Evolutionary conservation across 331 rosid species (phyloP), one percentile per base, ranked within the genome.

Genomic region (Dryas integrifolia): DNA sequence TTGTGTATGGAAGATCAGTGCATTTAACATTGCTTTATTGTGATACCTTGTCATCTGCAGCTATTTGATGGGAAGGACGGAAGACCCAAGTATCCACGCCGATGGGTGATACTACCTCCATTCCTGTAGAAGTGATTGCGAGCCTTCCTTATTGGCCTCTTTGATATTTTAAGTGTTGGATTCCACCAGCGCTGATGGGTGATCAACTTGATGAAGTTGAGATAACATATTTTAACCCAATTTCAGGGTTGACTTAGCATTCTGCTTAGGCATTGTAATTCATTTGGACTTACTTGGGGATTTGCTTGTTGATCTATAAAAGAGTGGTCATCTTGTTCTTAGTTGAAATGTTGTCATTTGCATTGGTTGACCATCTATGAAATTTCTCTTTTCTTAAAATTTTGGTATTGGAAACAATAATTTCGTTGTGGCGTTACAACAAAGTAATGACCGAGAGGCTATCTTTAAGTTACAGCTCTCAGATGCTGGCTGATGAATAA

Each of bases 31-130:
- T 50, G 69, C 46, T 55, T 51, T 44, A 43, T 52, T 62, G n/a
- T 40, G 75, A 55, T 72, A 16, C 58, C 61, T 3, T 63, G 50
- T 75, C 79, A 59, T 70, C 12, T 86, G 80, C 92, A 95, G 99
- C 51, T 95, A 70, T 95, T 95, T 73, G 96, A 92, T 76, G 99
- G 99, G 59, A 95, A 91, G 77, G 99, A 95, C 3, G 97, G 96
- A 72, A 82, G 82, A 62, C 96, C 92, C 2, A 85, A 83, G 90
- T 95, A 95, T 81, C 96, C 97, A 18, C 97, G 96, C 63, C 82
- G 99, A 77, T 95, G 97, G 97, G 84, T 95, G 40, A 89, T 95
- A 52, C 81, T 95, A 72, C 97, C 99, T 39, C 97, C 97, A 76
- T 83, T 95, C 85, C 85, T 95, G 80, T 95, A 95, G 96, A 81